These are phyloP conservation scores for Xylaria intraflava DNA, from an alignment of 495 filamentous ascomycete genomes.

Conservation along the genomic window DNA sequence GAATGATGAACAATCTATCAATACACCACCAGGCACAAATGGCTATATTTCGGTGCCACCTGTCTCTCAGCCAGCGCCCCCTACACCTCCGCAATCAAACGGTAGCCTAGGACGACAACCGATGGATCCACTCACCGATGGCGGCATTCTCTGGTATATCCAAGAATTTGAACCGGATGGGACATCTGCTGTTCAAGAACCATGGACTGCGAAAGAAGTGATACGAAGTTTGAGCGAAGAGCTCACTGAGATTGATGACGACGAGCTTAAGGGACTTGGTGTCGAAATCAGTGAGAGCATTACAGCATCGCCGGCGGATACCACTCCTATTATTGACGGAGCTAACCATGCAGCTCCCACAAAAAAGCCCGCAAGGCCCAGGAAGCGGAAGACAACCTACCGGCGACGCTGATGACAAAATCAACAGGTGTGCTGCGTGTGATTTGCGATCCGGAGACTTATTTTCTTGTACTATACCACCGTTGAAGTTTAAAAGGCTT, in stretches of 20 bases:
- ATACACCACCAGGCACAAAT: constrained; percentile 34
- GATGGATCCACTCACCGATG: constrained; percentile 53
- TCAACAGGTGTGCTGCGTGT: neutral
- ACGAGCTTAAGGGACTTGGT: constrained; percentile 61
- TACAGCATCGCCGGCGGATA: constrained; percentile 33
- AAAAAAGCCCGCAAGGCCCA: constrained; percentile 25
- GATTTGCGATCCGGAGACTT: neutral
- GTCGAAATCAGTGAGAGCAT: constrained; percentile 40
- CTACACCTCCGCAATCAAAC: constrained; percentile 44
- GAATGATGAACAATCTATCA: constrained; percentile 30
- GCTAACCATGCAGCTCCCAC: constrained; percentile 14
- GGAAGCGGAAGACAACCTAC: constrained; percentile 26
- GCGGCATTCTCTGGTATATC: constrained; percentile 86
- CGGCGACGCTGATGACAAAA: constrained; percentile 17
- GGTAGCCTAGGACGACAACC: constrained; percentile 37
- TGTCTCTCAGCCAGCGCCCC: constrained; percentile 28
- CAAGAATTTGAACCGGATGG: constrained; percentile 72
- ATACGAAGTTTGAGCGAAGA: constrained; percentile 77
- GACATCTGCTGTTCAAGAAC: constrained; percentile 60
- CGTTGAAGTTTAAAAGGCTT: neutral
- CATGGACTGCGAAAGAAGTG: constrained; percentile 69
- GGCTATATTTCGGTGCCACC: constrained; percentile 28
- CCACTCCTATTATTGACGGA: constrained; percentile 15
- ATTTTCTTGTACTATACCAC: constrained; percentile 10
- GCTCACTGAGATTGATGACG: constrained; percentile 81